Conservation (phyloP, 345 rosid genomes). For the Eucalyptus lansdowneana region DNA sequence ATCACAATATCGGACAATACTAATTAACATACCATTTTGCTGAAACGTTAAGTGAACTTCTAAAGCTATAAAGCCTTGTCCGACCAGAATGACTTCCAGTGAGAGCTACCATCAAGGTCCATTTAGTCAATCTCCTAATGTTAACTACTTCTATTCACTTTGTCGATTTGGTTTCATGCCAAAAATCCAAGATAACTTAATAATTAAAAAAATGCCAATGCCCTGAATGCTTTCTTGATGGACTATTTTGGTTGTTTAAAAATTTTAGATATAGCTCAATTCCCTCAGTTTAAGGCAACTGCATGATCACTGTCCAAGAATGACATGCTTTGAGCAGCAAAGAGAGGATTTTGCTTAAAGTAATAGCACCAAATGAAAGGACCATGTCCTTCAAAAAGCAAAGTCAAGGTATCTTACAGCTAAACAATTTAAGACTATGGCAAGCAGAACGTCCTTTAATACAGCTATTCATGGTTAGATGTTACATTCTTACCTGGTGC, state of each 20-base stretch:
- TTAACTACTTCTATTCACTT: background rate
- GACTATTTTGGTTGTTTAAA: background rate
- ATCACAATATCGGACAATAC: background rate
- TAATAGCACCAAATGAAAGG: background rate
- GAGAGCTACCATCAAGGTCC: background rate
- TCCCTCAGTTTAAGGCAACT: background rate
- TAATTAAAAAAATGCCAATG: background rate
- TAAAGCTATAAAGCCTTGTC: background rate
- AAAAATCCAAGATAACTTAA: background rate
- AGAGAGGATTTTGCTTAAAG: background rate
- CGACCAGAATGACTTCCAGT: background rate
- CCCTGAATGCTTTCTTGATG: background rate
- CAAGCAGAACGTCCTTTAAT: background rate
- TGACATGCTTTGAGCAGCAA: background rate
- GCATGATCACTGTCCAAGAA: background rate
- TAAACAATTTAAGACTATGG: background rate
- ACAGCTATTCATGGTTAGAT: background rate
- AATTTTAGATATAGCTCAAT: background rate
- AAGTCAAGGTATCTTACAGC: background rate
- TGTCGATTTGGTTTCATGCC: background rate
- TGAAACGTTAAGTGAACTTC: background rate
- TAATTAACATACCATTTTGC: background rate
- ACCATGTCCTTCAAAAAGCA: background rate
- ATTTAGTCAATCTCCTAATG: background rate
- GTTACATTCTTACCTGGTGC: constrained; percentile 71